Evolutionary conservation across 2,329 filamentous ascomycete species (phyloP).

Genomic region (Botrytis paeoniae): DNA sequence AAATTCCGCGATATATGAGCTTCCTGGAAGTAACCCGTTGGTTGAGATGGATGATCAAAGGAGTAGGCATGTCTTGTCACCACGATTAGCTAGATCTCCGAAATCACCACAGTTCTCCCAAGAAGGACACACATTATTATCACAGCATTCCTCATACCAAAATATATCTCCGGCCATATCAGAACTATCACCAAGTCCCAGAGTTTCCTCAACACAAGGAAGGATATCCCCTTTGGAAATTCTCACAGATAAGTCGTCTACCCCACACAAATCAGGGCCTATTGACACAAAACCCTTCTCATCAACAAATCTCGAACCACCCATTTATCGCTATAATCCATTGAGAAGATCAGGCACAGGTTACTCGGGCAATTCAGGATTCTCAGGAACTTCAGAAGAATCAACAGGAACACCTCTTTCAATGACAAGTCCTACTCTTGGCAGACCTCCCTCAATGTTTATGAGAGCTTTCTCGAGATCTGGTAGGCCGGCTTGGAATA

Average conservation of each 20-base stretch:
- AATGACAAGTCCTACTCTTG: neutral
- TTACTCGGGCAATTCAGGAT: neutral
- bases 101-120: neutral
- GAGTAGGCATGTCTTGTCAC: neutral
- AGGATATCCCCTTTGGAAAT: neutral
- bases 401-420: neutral
- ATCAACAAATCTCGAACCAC: neutral
- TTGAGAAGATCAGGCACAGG: neutral
- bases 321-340: neutral
- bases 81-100: neutral
- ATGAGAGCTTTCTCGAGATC: neutral
- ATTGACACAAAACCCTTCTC: neutral
- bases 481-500: neutral
- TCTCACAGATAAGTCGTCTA: neutral
- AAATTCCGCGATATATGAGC: neutral
- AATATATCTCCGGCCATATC: neutral
- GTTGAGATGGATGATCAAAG: conserved; percentile 10
- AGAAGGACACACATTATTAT: neutral
- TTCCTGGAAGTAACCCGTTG: neutral
- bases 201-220: neutral
- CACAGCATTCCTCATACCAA: neutral
- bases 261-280: neutral
- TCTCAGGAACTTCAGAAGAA: neutral
- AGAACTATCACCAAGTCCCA: neutral
- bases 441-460: neutral